phyloP scores from a whole-genome alignment of 1,139 yeast species.

The Pneumocystis canis region DNA sequence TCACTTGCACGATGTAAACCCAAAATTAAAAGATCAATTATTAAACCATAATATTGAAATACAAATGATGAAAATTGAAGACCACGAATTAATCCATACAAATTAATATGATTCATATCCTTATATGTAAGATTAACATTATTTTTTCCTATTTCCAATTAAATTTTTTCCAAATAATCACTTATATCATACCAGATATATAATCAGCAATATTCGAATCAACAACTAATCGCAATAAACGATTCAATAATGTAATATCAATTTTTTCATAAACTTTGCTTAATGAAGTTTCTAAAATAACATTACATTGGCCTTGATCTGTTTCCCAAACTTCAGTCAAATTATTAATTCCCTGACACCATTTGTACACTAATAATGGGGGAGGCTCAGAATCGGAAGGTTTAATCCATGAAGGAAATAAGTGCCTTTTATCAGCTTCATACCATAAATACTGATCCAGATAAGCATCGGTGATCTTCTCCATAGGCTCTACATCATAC shows the following conservation, averaged over 20 bases:
- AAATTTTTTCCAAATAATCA: background rate
- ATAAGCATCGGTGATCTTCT: conserved; percentile 91
- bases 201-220: conserved; percentile 93
- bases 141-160: conserved; percentile 34
- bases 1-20: conserved; percentile 83
- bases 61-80: conserved; percentile 82
- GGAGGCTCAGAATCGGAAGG: conserved; percentile 92
- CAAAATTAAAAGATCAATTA: conserved; percentile 62
- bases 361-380: conserved; percentile 77
- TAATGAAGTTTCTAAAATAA: conserved; percentile 65
- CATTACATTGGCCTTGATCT: conserved; percentile 59
- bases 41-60: conserved; percentile 77
- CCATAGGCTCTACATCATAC: conserved; percentile 76
- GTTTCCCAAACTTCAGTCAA: conserved; percentile 66
- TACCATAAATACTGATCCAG: conserved; percentile 93
- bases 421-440: conserved; percentile 72
- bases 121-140: conserved; percentile 71
- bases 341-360: conserved; percentile 91
- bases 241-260: conserved; percentile 73
- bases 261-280: conserved; percentile 66
- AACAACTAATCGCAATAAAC: conserved; percentile 62
- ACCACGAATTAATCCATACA: conserved; percentile 76
- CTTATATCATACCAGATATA: conserved; percentile 42
- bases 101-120: conserved; percentile 90
- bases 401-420: conserved; percentile 93